A percentile compares a stretch with the other conserved stretches of the same genome.
These are phyloP conservation scores for Acanthamoeba lenticulata DNA, from an alignment of 208 protist genomes.

Conservation along the genomic window DNA sequence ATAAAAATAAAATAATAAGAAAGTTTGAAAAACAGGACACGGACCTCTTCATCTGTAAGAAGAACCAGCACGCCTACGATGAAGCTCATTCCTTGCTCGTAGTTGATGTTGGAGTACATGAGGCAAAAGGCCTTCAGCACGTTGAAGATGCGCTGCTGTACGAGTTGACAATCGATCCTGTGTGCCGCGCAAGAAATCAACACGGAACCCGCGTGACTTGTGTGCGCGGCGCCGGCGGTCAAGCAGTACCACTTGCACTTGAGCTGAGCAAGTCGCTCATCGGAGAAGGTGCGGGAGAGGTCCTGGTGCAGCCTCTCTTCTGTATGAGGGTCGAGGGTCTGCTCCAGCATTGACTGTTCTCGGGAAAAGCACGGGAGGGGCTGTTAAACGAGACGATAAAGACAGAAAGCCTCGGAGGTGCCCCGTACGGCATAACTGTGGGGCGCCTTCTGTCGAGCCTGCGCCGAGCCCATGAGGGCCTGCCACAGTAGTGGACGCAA, in stretches of 20 bases:
- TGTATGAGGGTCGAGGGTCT: background rate
- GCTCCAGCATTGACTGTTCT: background rate
- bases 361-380: background rate
- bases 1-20: background rate
- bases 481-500: slow-evolving; percentile 18
- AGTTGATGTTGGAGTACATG: slow-evolving; percentile 37
- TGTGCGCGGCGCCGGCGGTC: background rate
- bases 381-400: too few relatives aligned
- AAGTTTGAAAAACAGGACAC: background rate
- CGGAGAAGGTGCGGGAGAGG: slow-evolving; percentile 34
- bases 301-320: slow-evolving; percentile 49
- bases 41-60: slow-evolving; percentile 37
- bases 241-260: background rate
- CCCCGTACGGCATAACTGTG: slow-evolving; percentile 1
- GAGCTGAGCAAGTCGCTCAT: background rate
- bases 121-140: slow-evolving; percentile 59
- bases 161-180: background rate
- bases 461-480: background rate
- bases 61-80: slow-evolving; percentile 10
- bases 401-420: too few relatives aligned
- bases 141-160: slow-evolving; percentile 49
- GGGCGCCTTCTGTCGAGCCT: background rate
- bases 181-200: background rate
- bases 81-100: slow-evolving; percentile 60
- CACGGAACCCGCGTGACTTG: background rate